These are phyloP conservation scores for Dryadomyces quercus-mongolicae DNA, from an alignment of 2,329 filamentous ascomycete species.

Conservation along the genomic window DNA sequence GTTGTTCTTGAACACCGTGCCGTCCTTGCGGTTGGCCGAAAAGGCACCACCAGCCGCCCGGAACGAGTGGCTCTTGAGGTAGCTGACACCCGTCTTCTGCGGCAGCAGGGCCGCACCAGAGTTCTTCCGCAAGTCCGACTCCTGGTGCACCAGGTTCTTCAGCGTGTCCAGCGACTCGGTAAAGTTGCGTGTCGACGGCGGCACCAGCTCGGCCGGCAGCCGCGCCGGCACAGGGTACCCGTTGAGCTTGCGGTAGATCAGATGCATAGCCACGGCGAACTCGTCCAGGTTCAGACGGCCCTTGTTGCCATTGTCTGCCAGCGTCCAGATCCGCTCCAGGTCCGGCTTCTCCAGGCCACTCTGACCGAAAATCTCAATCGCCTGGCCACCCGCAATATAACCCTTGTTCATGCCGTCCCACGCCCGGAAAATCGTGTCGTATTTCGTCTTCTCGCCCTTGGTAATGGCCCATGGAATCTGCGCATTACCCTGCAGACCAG, in stretches of 20 bases:
- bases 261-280: conserved; percentile 96
- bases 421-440: conserved; percentile 86
- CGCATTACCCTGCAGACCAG: conserved; percentile 82
- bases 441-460: conserved; percentile 95
- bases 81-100: conserved; percentile 96
- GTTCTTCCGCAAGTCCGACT: conserved; percentile 80
- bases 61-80: conserved; percentile 93
- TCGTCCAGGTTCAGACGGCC: conserved; percentile 91
- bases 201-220: conserved; percentile 82
- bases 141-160: conserved; percentile 77
- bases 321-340: conserved; percentile 85
- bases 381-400: conserved; percentile 80
- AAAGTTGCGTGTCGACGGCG: conserved; percentile 87
- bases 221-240: conserved; percentile 84
- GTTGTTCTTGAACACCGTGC: conserved; percentile 93
- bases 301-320: conserved; percentile 88
- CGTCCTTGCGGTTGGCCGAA: conserved; percentile 67
- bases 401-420: conserved; percentile 95
- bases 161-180: conserved; percentile 87
- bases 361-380: conserved; percentile 94
- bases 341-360: conserved; percentile 87
- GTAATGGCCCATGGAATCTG: conserved; percentile 98
- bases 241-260: conserved; percentile 95
- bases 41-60: conserved; percentile 47
- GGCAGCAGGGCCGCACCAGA: conserved; percentile 84